Conservation (phyloP, 257 asterid genomes). For the Avicennia marina region DNA sequence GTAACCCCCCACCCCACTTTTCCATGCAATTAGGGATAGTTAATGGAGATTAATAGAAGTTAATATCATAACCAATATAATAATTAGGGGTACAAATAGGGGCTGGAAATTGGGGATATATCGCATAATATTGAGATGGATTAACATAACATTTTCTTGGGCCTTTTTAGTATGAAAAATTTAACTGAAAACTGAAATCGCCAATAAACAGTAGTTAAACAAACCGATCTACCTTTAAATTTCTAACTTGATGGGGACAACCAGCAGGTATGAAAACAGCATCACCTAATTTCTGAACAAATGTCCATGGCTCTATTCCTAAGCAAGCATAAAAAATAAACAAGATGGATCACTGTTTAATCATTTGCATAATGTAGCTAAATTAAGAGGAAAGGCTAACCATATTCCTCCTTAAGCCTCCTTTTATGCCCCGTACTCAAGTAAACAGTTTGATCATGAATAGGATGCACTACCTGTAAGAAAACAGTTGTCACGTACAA, state of each 20-base stretch:
- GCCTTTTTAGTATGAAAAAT: too few relatives aligned
- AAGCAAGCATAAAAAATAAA: constrained; percentile 16
- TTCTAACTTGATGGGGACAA: constrained; percentile 94
- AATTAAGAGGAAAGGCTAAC: constrained; percentile 34
- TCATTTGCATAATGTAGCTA: constrained; percentile 2
- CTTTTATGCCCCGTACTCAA: constrained; percentile 69
- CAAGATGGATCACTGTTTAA: neutral
- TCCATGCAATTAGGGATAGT: too few relatives aligned
- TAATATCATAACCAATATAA: too few relatives aligned
- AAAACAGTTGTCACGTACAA: neutral
- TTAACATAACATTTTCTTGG: too few relatives aligned
- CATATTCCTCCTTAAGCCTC: constrained; percentile 79
- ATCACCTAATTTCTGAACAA: constrained; percentile 75
- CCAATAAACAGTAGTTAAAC: neutral
- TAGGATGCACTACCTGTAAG: constrained; percentile 72
- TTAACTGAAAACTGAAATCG: too few relatives aligned
- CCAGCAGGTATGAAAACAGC: constrained; percentile 94
- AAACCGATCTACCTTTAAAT: constrained; percentile 54
- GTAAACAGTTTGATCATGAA: constrained; percentile 85
- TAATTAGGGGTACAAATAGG: too few relatives aligned
- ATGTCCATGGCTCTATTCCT: constrained; percentile 95
- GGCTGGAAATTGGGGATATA: too few relatives aligned
- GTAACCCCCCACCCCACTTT: too few relatives aligned
- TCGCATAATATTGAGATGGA: too few relatives aligned
- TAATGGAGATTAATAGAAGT: too few relatives aligned